phyloP scores from a whole-genome alignment of 257 asterid genomes.

The Solanum habrochaites region DNA sequence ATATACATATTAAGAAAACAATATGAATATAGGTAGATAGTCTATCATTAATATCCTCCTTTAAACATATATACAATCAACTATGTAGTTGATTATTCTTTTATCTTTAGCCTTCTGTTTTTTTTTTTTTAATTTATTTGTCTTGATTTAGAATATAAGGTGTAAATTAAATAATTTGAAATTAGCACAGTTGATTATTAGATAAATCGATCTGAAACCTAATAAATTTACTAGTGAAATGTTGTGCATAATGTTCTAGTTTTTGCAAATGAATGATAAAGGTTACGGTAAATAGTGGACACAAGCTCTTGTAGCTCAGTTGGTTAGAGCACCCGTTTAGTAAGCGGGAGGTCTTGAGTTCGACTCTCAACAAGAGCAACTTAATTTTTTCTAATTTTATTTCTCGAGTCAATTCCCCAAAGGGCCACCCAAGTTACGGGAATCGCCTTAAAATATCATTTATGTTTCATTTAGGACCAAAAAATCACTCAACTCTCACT shows the following conservation, averaged over 20 bases:
- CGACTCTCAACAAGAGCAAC: constrained; percentile 57
- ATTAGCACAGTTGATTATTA: background rate
- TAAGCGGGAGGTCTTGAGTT: constrained; percentile 99
- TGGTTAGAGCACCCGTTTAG: constrained; percentile 99
- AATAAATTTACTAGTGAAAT: background rate
- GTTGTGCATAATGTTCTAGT: background rate
- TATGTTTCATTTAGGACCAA: too few relatives aligned
- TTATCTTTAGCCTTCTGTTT: background rate
- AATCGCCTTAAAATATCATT: too few relatives aligned
- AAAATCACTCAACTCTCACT: too few relatives aligned
- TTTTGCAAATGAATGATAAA: too few relatives aligned
- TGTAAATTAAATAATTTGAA: background rate
- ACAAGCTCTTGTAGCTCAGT: constrained; percentile 43
- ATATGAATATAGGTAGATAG: background rate
- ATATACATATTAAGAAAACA: background rate
- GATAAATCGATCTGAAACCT: background rate
- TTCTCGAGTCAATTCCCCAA: too few relatives aligned
- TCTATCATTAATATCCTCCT: background rate
- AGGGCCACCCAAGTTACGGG: too few relatives aligned
- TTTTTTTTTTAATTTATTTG: background rate
- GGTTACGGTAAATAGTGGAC: fast-evolving
- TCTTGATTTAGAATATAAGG: background rate
- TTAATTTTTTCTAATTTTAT: too few relatives aligned
- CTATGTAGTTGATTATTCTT: background rate
- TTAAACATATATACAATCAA: too few relatives aligned